These are phyloP conservation scores for Mucor lusitanicus DNA, from an alignment of 371 early-diverging fungal genomes.

Conservation along the genomic window DNA sequence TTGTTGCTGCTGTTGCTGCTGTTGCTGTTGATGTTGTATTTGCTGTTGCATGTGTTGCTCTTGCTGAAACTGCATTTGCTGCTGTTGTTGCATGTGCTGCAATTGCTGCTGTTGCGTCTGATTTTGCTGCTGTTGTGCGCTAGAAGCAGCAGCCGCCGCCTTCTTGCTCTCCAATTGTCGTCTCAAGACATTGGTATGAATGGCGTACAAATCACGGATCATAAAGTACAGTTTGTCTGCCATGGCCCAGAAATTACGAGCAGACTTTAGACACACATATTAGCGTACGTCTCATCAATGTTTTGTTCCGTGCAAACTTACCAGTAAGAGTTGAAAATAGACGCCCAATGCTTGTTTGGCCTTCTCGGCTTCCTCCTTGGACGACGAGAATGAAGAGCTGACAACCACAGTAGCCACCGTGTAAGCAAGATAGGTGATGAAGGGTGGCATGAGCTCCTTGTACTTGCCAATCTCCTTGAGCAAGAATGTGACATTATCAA, in stretches of 20 bases:
- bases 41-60: background rate
- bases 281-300: too few relatives aligned
- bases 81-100: background rate
- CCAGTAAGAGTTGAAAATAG: slow-evolving; percentile 52
- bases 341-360: slow-evolving; percentile 51
- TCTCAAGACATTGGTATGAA: slow-evolving; percentile 37
- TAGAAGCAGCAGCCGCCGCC: too few relatives aligned
- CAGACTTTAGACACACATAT: slow-evolving; percentile 23
- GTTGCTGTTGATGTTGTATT: slow-evolving; percentile 7
- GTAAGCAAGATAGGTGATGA: slow-evolving; percentile 55
- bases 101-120: background rate
- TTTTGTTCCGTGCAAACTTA: too few relatives aligned
- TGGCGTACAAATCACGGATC: slow-evolving; percentile 60
- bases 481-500: slow-evolving; percentile 50
- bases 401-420: slow-evolving; percentile 61
- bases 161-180: background rate
- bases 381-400: slow-evolving; percentile 51
- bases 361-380: slow-evolving; percentile 42
- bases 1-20: slow-evolving; percentile 1
- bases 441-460: slow-evolving; percentile 45
- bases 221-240: slow-evolving; percentile 64
- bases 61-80: background rate
- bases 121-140: background rate
- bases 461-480: slow-evolving; percentile 37
- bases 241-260: slow-evolving; percentile 63